These are phyloP conservation scores for Fomitiporia mediterranea DNA, from an alignment of 1,284 basidiomycete species.

Conservation along the genomic window DNA sequence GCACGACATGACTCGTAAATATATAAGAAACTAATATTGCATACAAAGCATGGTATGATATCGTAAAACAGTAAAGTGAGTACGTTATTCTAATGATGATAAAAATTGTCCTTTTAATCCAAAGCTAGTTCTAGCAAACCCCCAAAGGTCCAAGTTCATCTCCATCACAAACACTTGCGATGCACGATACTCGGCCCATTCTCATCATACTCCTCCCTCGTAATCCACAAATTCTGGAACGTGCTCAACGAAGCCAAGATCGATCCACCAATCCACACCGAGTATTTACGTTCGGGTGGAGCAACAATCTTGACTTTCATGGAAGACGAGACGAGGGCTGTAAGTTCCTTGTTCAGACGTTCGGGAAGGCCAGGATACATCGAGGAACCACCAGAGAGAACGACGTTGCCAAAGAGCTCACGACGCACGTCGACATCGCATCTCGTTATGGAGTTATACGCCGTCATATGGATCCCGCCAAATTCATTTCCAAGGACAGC, in stretches of 20 bases:
- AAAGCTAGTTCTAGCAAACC: too few species aligned
- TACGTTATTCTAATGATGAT: too few species aligned
- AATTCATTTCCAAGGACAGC: constrained; percentile 91
- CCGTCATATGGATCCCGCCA: constrained; percentile 93
- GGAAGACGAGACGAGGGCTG: constrained; percentile 76
- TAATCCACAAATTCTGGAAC: constrained; percentile 94
- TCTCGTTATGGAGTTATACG: constrained; percentile 89
- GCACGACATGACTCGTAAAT: too few species aligned
- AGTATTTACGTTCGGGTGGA: constrained; percentile 91
- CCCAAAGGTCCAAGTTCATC: not conserved
- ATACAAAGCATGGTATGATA: not conserved
- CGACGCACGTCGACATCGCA: constrained; percentile 82
- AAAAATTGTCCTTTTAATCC: too few species aligned
- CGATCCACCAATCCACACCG: constrained; percentile 99
- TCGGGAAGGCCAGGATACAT: constrained; percentile 98
- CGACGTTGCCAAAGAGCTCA: constrained; percentile 91
- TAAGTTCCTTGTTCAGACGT: constrained; percentile 98
- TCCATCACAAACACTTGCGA: constrained; percentile 48
- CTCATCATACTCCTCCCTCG: constrained; percentile 92
- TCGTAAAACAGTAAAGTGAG: not conserved
- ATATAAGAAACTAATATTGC: not conserved
- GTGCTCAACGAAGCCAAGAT: constrained; percentile 95
- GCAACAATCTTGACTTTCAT: constrained; percentile 97
- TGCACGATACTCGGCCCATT: constrained; percentile 82
- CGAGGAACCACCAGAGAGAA: constrained; percentile 94